Base-by-base conservation (phyloP, 208 protist species). In the Phytomonas sp. region DNA sequence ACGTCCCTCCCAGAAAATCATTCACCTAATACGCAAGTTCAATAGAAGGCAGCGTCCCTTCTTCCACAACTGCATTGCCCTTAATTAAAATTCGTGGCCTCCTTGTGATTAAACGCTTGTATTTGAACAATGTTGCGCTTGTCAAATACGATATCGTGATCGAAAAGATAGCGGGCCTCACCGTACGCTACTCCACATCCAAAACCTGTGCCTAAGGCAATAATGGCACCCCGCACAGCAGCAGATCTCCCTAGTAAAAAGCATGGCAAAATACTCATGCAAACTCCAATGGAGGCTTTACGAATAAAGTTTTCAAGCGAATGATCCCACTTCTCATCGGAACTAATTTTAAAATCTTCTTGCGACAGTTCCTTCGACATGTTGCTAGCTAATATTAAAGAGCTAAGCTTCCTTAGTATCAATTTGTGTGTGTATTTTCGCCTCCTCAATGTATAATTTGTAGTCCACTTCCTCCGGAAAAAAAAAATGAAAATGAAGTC, bases 241-340 rank as follows among this genome's bases (percentile, higher is more conserved):
- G 74, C 40, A 8, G 88, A 87, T 62, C 87, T 89, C 17, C 84
- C 83, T n/a, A 96, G 71, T 28, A 96, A 77, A 13, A 96, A 75
- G 0, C 84, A 79, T 0, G 86, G 89, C 3, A 93, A 65, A 66
- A 93, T 81, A 43, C 92, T 87, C 20, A 77, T 70, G 32, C 78
- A 82, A 31, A 95, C 78, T 15, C 88, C 92, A 60, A 96, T 80
- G 26, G 77, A 89, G 2, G 87, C 82, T 74, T 96, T 96, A n/a
- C 92, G 92, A 36, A 93, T 78, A 53, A 90, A 74, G 67, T 81
- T 94, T 62, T 96, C 92, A 1, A 95, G 61, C 29, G 83, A 88
- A 71, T 96, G 92, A 51, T 96, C 86, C 89, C 92, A 96, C 76
- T 96, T 96, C 78, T 96, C 92, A 20, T 85, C 82, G 23, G 77